Evolutionary conservation across 2,329 filamentous ascomycete species (phyloP), one percentile per base, ranked within the genome.

Genomic region (Mycosphaerelloides madeirae): DNA sequence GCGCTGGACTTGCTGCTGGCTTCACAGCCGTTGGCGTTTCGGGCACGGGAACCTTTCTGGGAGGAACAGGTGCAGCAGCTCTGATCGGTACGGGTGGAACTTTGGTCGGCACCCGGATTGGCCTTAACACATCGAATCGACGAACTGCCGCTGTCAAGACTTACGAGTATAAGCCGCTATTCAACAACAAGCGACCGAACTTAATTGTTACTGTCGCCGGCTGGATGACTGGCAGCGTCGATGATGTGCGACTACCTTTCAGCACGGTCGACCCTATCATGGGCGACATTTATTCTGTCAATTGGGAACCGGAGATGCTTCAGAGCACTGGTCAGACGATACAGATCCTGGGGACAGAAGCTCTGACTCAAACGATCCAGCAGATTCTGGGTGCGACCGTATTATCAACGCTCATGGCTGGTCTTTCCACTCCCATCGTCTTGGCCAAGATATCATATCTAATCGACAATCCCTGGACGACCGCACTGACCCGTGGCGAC

Each of bases 271-370:
- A 98, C 65, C 88, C 94, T 1, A 80, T 97, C 52, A 98, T 98
- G 93, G 93, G 93, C 11, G 93, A 98, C 63, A 83, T 98, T 13
- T 98, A 98, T 69, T 96, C 91, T 1, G 84, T 98, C 9, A 74
- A 94, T 46, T 98, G 93, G 90, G 93, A 98, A 66, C 94, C 93
- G 3, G 93, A 98, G 63, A 95, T 98, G 90, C 77, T 98, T 62
- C 84, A 82, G 57, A 95, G 88, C 67, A 98, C 96, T 84, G 93
- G 93, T 78, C 87, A 93, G 64, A 98, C 93, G 35, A 97, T 98
- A 60, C 96, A 96, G 60, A 97, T 98, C 68, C 74, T 98, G 53
- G 93, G 93, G 46, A 98, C 93, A 28, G 93, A 98, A 80, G 93
- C 93, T 59, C 80, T 98, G 49, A 96, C 93, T 0, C 88, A 95